Evolutionary conservation across 768 basidiomycete species (phyloP), one percentile per base, ranked within the genome.

Genomic region (Boletus rufocinnamomeus): DNA sequence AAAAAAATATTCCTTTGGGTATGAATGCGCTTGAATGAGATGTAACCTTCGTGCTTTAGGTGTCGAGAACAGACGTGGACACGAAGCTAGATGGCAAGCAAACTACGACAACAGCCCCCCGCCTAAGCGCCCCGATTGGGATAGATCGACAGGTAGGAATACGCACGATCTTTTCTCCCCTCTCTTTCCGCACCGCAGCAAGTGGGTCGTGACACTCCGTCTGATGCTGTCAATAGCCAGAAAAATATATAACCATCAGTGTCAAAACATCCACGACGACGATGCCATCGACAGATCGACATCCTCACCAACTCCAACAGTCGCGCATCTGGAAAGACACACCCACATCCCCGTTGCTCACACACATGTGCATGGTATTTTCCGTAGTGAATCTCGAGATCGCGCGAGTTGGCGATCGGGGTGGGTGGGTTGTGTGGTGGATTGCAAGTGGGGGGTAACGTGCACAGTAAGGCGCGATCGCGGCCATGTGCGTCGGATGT

Each of bases 1-100:
- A 70, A 95, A 96, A 74, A 93, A 95, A 72, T 88, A 96, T 67
- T 94, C 84, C 68, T 91, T 91, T 6, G 93, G 93, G 68, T 88
- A 96, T 51, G 80, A 84, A 65, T 96, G 94, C 16, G 79, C 83
- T 64, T 87, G 80, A 47, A 95, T 91, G 52, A 96, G 81, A 75
- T 95, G 94, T 45, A 90, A 77, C 25, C 94, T 77, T 19, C 94
- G 81, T 17, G 83, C 74, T 72, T 90, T 93, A 1, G 93, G 94
- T 1, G 83, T 87, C 9, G 74, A 67, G 70, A 94, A 95, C 13
- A 79, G 64, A 53, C 83, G 80, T 41, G 79, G 66, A 72, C 89
- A 88, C 2, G 77, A 74, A 13, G 74, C 67, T 61, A 93, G 75
- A 71, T 90, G 87, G 64, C 94, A 96, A 52, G 87, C 85, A 69